These are phyloP conservation scores for Calocera cornea DNA, from an alignment of 768 basidiomycete species.

Conservation along the genomic window DNA sequence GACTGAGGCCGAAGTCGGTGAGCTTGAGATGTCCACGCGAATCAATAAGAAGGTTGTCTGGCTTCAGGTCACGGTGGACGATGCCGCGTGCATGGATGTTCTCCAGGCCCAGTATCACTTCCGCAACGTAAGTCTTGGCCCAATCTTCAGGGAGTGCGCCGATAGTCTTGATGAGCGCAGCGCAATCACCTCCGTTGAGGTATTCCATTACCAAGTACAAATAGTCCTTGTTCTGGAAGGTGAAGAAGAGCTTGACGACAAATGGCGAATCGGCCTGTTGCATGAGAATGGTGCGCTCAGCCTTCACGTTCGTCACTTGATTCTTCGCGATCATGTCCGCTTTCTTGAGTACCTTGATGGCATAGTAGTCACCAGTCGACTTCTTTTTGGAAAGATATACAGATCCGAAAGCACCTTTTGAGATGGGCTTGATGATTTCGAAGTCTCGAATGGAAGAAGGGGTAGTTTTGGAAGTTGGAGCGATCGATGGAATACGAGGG, in stretches of 20 bases:
- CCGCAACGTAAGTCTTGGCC: constrained; percentile 92
- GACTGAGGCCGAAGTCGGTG: constrained; percentile 92
- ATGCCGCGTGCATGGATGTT: constrained; percentile 92
- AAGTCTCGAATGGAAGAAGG: constrained; percentile 97
- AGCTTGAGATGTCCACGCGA: constrained; percentile 92
- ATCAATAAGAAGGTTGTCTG: constrained; percentile 96
- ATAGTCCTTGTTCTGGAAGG: constrained; percentile 99
- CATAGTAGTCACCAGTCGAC: constrained; percentile 94
- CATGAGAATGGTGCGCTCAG: constrained; percentile 99
- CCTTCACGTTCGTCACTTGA: constrained; percentile 99
- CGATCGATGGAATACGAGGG: constrained; percentile 68
- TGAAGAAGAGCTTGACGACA: constrained; percentile 94
- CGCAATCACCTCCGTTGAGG: constrained; percentile 94
- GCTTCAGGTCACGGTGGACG: constrained; percentile 95
- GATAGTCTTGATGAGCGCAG: constrained; percentile 89
- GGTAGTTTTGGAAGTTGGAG: constrained; percentile 61
- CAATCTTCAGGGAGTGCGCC: constrained; percentile 90
- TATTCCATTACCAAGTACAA: constrained; percentile 99
- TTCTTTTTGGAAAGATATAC: constrained; percentile 98
- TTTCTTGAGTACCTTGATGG: constrained; percentile 99
- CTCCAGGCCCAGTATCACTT: constrained; percentile 87
- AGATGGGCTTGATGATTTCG: constrained; percentile 98
- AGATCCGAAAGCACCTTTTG: constrained; percentile 95
- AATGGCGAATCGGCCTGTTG: constrained; percentile 97
- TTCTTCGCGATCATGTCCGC: constrained; percentile 99